A percentile compares a stretch with the other conserved stretches of the same genome.
These are phyloP conservation scores for Metschnikowia reukaufii DNA, from an alignment of 805 yeast genomes.

Conservation along the genomic window DNA sequence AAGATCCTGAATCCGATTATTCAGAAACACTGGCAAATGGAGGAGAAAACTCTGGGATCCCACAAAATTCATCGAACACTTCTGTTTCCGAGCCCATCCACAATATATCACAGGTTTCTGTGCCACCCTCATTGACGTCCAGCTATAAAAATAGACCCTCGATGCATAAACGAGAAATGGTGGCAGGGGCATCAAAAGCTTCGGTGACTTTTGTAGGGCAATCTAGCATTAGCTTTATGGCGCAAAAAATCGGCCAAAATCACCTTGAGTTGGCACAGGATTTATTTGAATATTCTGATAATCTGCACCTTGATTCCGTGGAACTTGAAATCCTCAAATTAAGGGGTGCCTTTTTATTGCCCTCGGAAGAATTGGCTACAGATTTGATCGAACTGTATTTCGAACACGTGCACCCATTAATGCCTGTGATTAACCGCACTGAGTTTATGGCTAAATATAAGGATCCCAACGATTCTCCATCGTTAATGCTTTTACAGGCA, in stretches of 20 bases:
- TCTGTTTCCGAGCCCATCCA: constrained; percentile 34
- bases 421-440: constrained; percentile 65
- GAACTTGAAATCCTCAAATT: constrained; percentile 64
- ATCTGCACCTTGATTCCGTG: constrained; percentile 46
- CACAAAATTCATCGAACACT: not conserved
- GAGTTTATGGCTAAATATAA: constrained; percentile 59
- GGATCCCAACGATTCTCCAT: constrained; percentile 57
- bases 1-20: not conserved
- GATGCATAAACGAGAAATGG: constrained; percentile 35
- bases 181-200: constrained; percentile 22
- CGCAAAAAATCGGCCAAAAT: constrained; percentile 47
- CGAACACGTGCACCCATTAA: constrained; percentile 60
- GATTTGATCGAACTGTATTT: constrained; percentile 65
- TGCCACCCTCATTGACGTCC: constrained; percentile 46
- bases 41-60: not conserved
- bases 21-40: not conserved
- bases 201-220: constrained; percentile 54
- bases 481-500: constrained; percentile 64
- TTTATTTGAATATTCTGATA: constrained; percentile 35
- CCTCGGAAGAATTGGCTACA: constrained; percentile 56
- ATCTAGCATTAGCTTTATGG: constrained; percentile 48
- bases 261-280: constrained; percentile 48
- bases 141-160: constrained; percentile 40
- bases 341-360: constrained; percentile 71
- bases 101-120: constrained; percentile 41